Percentiles rank a stretch among this genome's conserved stretches.
These are phyloP conservation scores for Telopea speciosissima DNA, from an alignment of 177 flowering plant species.

Conservation along the genomic window DNA sequence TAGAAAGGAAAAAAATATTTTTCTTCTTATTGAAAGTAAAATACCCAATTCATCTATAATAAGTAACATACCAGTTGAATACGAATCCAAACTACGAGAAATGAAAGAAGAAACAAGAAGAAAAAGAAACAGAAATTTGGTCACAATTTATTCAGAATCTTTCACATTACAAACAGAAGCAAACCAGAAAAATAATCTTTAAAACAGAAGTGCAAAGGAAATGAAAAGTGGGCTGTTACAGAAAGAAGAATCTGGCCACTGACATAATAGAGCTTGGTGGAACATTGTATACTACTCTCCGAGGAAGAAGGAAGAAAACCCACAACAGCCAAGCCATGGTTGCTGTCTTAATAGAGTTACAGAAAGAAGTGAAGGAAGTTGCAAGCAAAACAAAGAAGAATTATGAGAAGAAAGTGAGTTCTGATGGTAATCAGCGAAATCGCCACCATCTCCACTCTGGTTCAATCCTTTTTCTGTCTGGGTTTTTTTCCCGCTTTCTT, in stretches of 20 bases:
- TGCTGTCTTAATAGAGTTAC: constrained; percentile 3
- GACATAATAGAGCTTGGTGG: constrained; percentile 25
- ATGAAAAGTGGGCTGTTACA: background rate
- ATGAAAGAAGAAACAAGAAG: too few species aligned
- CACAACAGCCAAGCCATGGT: constrained; percentile 10
- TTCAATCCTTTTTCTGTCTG: too few species aligned
- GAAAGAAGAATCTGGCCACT: constrained; percentile 19
- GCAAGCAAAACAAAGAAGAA: background rate
- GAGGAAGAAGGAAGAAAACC: constrained; percentile 21
- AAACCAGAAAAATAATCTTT: background rate
- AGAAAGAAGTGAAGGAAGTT: background rate
- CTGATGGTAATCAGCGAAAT: background rate
- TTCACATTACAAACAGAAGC: background rate
- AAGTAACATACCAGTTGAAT: too few species aligned
- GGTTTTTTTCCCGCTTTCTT: too few species aligned
- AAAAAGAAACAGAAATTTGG: too few species aligned
- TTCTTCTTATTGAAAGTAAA: too few species aligned
- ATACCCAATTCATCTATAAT: background rate
- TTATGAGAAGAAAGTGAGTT: constrained; percentile 1
- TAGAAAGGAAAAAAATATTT: too few species aligned
- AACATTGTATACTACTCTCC: constrained; percentile 1
- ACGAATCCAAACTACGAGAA: too few species aligned
- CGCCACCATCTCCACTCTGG: constrained; percentile 13
- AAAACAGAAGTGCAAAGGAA: background rate
- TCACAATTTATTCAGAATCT: background rate